Base-by-base conservation (phyloP, 2,329 filamentous ascomycete species). In the Verticillium dahliae region DNA sequence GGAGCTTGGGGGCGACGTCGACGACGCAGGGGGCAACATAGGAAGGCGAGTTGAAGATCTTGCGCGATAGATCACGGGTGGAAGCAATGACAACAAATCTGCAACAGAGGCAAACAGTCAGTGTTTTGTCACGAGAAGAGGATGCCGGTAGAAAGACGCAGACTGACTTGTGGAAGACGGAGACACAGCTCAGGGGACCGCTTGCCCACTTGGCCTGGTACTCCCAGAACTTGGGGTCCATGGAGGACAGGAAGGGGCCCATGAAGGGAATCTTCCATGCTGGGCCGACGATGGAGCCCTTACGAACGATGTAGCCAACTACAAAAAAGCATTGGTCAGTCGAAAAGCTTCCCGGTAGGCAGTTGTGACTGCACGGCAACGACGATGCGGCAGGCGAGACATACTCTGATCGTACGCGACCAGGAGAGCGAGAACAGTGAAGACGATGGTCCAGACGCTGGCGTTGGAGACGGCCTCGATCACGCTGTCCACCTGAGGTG, bases 11-110 rank as follows among this genome's bases (percentile, higher is more conserved):
- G 22, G 95, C 95, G 63, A 89, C 87, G 74, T 98, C 94, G 66
- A 99, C 95, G 65, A 99, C 93, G 72, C 93, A 98, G 52, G 95
- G 95, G 80, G 97, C 97, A 74, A 96, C 92, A 72, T 88, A 98
- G 59, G 79, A 75, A 33, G 95, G 95, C 22, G 93, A 96, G 78
- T 97, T 98, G 85, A 98, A 93, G 69, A 98, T 89, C 77, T 98
- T 98, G 69, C 94, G 90, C 62, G 94, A 90, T 85, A 98, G 91
- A 73, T 98, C 95, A 71, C 95, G 92, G 59, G 90, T 92, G 18
- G 93, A 96, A 38, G 93, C 94, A 73, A 99, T 97, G 62, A 99
- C 92, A 66, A 98, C 95, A 75, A 99, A 99, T 75, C 92, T 96
- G 68, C 5, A 31, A 31, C 14, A 27, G 13, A 14, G 18, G 45